These are phyloP conservation scores for Debaryomyces singareniensis DNA, from an alignment of 1,139 yeast species.

Conservation along the genomic window DNA sequence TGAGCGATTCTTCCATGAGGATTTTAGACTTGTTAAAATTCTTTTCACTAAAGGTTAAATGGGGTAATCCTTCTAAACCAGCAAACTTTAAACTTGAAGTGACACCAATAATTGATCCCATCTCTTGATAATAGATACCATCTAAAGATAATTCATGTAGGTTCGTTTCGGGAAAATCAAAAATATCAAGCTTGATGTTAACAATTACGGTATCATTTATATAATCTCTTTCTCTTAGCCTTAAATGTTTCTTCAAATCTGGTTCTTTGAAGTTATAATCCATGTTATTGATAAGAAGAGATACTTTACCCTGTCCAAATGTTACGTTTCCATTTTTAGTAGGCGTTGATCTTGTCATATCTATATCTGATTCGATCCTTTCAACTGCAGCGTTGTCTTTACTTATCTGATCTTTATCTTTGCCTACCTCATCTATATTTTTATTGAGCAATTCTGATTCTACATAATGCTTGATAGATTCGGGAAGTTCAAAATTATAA, in stretches of 20 bases:
- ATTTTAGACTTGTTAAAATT: slow-evolving; percentile 35
- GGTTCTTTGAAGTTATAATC: slow-evolving; percentile 20
- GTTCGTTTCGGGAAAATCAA: slow-evolving; percentile 37
- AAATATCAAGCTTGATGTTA: slow-evolving; percentile 18
- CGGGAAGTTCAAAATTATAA: slow-evolving; percentile 24
- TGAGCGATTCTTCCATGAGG: slow-evolving; percentile 33
- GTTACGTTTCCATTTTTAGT: slow-evolving; percentile 25
- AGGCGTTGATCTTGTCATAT: too few species aligned
- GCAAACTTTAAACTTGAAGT: slow-evolving; percentile 70
- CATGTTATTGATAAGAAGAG: slow-evolving; percentile 15
- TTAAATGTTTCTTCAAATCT: slow-evolving; percentile 12
- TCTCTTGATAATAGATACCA: slow-evolving; percentile 67
- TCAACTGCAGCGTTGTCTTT: slow-evolving; percentile 6
- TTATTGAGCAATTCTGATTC: slow-evolving; percentile 17
- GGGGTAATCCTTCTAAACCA: slow-evolving; percentile 57
- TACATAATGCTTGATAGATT: slow-evolving; percentile 32
- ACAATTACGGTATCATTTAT: slow-evolving; percentile 29
- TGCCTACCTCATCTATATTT: slow-evolving; percentile 19
- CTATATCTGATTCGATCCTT: too few species aligned
- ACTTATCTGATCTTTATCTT: slow-evolving; percentile 11
- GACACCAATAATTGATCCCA: slow-evolving; percentile 61
- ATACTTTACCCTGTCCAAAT: slow-evolving; percentile 19
- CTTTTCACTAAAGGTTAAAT: slow-evolving; percentile 38
- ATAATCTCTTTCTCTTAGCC: slow-evolving; percentile 9
- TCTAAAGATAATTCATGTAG: slow-evolving; percentile 41